A percentile compares a stretch with the other conserved stretches of the same genome.
phyloP scores from a whole-genome alignment of 2,329 filamentous ascomycete species.

The Xylaria sp. region DNA sequence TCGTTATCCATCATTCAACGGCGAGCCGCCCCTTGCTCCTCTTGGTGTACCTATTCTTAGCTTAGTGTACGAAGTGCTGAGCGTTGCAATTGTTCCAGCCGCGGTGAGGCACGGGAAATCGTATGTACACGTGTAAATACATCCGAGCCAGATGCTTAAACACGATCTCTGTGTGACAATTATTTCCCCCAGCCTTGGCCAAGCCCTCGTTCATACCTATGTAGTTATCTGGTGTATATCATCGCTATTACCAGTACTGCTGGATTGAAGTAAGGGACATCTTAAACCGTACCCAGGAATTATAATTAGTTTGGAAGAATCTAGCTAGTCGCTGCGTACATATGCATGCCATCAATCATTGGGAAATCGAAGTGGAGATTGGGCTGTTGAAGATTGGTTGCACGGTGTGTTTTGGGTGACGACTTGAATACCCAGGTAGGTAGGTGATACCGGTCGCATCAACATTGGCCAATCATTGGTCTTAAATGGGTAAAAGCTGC shows the following conservation, averaged over 20 bases:
- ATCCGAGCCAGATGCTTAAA: too few relatives aligned
- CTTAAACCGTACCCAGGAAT: too few relatives aligned
- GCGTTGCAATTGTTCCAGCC: neutral
- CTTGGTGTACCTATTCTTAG: neutral
- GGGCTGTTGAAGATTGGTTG: neutral
- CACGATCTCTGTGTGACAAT: too few relatives aligned
- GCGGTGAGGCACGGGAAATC: neutral
- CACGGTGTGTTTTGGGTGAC: neutral
- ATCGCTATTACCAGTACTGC: too few relatives aligned
- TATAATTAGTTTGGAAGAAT: neutral
- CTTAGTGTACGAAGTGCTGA: neutral
- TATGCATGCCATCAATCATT: slow-evolving; percentile 13
- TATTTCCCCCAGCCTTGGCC: too few relatives aligned
- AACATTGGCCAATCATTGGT: neutral
- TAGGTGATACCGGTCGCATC: neutral
- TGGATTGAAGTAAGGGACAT: too few relatives aligned
- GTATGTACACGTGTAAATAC: too few relatives aligned
- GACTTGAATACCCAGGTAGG: neutral
- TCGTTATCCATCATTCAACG: slow-evolving; percentile 9
- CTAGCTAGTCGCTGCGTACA: neutral
- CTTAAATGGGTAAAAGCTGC: neutral
- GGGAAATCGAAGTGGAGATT: neutral
- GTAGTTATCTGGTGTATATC: too few relatives aligned
- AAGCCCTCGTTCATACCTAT: too few relatives aligned
- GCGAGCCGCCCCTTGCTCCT: slow-evolving; percentile 15